Base-by-base conservation (phyloP, 306 rosid species). In the Cicer cuneatum region DNA sequence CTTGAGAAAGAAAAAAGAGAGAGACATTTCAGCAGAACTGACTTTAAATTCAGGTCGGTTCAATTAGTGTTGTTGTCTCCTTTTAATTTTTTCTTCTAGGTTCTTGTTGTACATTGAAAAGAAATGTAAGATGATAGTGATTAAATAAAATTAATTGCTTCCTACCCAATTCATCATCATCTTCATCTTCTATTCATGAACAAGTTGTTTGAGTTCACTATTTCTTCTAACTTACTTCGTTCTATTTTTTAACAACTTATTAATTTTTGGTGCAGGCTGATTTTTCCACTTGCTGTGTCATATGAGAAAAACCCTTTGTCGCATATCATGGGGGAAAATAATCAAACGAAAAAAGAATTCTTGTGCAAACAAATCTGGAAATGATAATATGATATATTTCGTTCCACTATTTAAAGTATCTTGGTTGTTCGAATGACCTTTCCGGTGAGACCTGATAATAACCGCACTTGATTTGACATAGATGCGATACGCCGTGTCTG, bases 111-210 rank as follows among this genome's bases (percentile, higher is more conserved):
- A 54, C 33, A 48, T 19, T 71, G 52, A 38, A 75, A 79, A 70
- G 54, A 69, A 21, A 29, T 63, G 70, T 78, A 73, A 61, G 53
- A 74, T 74, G 49, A 35, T 39, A 69, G 78, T 69, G 58, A 64
- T 74, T 69, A 63, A 45, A 40, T 45, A 52, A 35, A 51, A 29
- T 39, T 15, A 39, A 39, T 71, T 72, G 35, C 48, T 66, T 82
- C 39, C 9, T 51, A 10, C 72, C 29, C 10, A 45, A 46, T 33
- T 46, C 71, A 49, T 60, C 6, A 43, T 54, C 51, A 49, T 60
- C 6, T 52, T 54, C 51, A 45, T 63, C 33, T 41, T 59, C 60
- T 63, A 29, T 24, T 24, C 5, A 9, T 53, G 11, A 72, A 51
- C 8, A 42, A 64, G n/a, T 15, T 54, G 58, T 5, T 12, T 29